Percentiles rank a stretch among this genome's conserved stretches.
These are phyloP conservation scores for Metschnikowia colocasiae DNA, from an alignment of 805 yeast genomes.

Conservation along the genomic window DNA sequence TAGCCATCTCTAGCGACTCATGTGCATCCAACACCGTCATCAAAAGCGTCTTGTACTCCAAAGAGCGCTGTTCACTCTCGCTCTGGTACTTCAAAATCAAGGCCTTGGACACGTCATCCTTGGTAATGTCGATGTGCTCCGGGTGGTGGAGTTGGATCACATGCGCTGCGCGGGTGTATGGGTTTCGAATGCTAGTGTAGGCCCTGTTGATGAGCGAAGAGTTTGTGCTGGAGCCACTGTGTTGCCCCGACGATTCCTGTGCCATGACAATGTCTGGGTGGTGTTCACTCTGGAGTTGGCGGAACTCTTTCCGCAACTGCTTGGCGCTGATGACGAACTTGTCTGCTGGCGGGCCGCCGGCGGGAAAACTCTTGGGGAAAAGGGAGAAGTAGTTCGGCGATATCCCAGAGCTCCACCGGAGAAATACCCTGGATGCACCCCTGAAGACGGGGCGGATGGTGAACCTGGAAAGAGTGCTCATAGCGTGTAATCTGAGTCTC, in stretches of 20 bases:
- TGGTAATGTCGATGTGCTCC: conserved; percentile 45
- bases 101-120: conserved; percentile 51
- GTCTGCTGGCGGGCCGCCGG: conserved; percentile 60
- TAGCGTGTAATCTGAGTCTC: neutral
- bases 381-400: conserved; percentile 45
- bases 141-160: conserved; percentile 36
- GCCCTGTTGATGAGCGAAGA: conserved; percentile 61
- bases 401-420: neutral
- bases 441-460: neutral
- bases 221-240: conserved; percentile 25
- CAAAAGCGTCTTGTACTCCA: conserved; percentile 52
- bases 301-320: conserved; percentile 67
- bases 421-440: neutral
- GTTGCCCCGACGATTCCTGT: conserved; percentile 17
- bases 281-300: conserved; percentile 62
- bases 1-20: conserved; percentile 72
- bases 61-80: conserved; percentile 27
- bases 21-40: conserved; percentile 81
- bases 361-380: conserved; percentile 74
- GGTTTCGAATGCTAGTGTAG: conserved; percentile 64
- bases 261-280: conserved; percentile 73
- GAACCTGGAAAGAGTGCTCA: neutral
- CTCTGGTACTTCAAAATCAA: conserved; percentile 41
- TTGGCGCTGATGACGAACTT: conserved; percentile 55
- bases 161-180: conserved; percentile 55